These are phyloP conservation scores for Annulohypoxylon moriforme DNA, from an alignment of 495 filamentous ascomycete species.

Conservation along the genomic window DNA sequence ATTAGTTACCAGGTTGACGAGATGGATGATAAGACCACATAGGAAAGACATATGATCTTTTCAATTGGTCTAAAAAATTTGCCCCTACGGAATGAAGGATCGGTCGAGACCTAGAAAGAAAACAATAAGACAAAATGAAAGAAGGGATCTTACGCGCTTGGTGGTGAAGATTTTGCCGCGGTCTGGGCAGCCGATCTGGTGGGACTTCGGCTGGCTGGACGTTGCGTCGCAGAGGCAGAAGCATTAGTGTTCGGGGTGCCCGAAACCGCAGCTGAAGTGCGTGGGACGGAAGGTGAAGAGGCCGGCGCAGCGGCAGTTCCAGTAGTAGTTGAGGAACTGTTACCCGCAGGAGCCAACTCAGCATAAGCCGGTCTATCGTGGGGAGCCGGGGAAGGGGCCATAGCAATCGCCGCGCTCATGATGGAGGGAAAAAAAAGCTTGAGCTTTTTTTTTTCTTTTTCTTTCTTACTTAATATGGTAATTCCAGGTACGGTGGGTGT, in stretches of 20 bases:
- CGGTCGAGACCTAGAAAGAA: conserved; percentile 31
- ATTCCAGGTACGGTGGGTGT: conserved; percentile 41
- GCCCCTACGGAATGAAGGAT: conserved; percentile 45
- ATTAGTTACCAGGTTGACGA: conserved; percentile 38
- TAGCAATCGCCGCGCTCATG: conserved; percentile 70
- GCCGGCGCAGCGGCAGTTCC: conserved; percentile 50
- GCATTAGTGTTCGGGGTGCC: conserved; percentile 53
- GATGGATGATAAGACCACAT: conserved; percentile 26
- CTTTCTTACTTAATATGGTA: conserved; percentile 28
- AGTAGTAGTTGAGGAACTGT: conserved; percentile 32
- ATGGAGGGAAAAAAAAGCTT: conserved; percentile 42
- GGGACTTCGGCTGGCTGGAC: conserved; percentile 63
- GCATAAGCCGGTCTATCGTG: conserved; percentile 64
- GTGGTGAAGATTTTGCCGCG: conserved; percentile 60
- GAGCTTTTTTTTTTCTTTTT: conserved; percentile 22
- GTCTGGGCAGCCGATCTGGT: conserved; percentile 54
- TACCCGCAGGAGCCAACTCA: conserved; percentile 58
- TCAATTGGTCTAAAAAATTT: conserved; percentile 34
- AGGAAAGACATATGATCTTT: conserved; percentile 17
- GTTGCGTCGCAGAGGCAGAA: conserved; percentile 51
- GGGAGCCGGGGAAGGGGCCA: conserved; percentile 69
- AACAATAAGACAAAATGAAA: conserved; percentile 39
- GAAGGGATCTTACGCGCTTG: conserved; percentile 60
- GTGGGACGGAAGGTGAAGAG: conserved; percentile 58
- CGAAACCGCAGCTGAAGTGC: conserved; percentile 57